Evolutionary conservation across 1,284 basidiomycete species (phyloP).

Genomic region (Sporisorium iseilematis-ciliati): DNA sequence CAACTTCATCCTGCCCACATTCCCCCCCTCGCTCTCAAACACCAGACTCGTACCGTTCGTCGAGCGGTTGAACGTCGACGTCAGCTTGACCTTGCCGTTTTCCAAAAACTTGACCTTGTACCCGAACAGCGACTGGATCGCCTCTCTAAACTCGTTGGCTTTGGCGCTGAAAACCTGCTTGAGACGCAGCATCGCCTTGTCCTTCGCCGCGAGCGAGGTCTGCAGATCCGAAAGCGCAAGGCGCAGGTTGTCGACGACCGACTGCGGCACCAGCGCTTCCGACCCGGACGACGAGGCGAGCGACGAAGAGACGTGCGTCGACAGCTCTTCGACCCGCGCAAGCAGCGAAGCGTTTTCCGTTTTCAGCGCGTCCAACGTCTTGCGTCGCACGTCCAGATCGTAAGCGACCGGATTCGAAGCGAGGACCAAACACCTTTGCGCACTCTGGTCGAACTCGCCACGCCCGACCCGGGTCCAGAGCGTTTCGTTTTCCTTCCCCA

Average conservation of each 20-base stretch:
- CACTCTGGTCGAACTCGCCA: conserved; percentile 81
- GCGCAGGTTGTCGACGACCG: conserved; percentile 77
- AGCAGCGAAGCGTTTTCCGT: conserved; percentile 80
- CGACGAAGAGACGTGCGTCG: conserved; percentile 38
- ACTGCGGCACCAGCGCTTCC: conserved; percentile 73
- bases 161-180: conserved; percentile 80
- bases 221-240: conserved; percentile 77
- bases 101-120: conserved; percentile 86
- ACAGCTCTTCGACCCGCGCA: conserved; percentile 66
- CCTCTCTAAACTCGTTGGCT: conserved; percentile 82
- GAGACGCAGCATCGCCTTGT: conserved; percentile 80
- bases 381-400: conserved; percentile 79
- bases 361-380: conserved; percentile 78
- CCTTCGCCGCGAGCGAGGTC: conserved; percentile 73
- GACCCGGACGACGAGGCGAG: conserved; percentile 47
- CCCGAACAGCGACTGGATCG: conserved; percentile 82
- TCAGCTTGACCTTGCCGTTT: conserved; percentile 84
- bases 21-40: conserved; percentile 71
- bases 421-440: conserved; percentile 78
- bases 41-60: conserved; percentile 72
- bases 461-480: conserved; percentile 74
- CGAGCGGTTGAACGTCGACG: conserved; percentile 77
- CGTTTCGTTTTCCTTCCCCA: conserved; percentile 81
- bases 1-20: conserved; percentile 73
- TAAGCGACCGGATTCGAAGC: conserved; percentile 80